These are phyloP conservation scores for Paecilomyces sp. DNA, from an alignment of 2,329 filamentous ascomycete genomes.

Conservation along the genomic window DNA sequence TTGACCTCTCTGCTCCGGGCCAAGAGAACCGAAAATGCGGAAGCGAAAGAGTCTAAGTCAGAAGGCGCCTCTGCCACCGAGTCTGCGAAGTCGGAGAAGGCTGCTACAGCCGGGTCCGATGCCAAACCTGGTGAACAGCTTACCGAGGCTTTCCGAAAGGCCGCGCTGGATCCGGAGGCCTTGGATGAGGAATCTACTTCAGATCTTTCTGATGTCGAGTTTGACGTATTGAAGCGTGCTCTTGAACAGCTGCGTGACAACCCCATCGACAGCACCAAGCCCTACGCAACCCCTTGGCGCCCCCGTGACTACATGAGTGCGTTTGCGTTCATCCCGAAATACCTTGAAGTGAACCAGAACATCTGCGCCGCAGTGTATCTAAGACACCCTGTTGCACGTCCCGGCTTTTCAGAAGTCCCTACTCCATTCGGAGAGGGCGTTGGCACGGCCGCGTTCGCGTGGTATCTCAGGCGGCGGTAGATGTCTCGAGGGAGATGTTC, in stretches of 20 bases:
- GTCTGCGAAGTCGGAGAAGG: slow-evolving; percentile 3
- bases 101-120: slow-evolving; percentile 9
- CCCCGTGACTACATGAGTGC: slow-evolving; percentile 81
- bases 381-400: slow-evolving; percentile 82
- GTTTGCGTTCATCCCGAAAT: slow-evolving; percentile 91
- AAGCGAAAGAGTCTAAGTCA: slow-evolving; percentile 10
- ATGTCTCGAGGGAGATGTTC: slow-evolving; percentile 8
- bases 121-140: slow-evolving; percentile 18
- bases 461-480: slow-evolving; percentile 81
- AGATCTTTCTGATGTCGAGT: slow-evolving; percentile 42
- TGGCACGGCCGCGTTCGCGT: slow-evolving; percentile 82
- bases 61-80: neutral
- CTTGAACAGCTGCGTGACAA: slow-evolving; percentile 64
- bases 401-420: slow-evolving; percentile 73
- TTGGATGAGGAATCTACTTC: slow-evolving; percentile 33
- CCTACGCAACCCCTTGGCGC: slow-evolving; percentile 85
- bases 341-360: slow-evolving; percentile 96
- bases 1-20: slow-evolving; percentile 45
- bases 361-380: slow-evolving; percentile 94
- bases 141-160: slow-evolving; percentile 26
- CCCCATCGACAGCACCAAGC: slow-evolving; percentile 66
- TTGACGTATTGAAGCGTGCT: slow-evolving; percentile 45
- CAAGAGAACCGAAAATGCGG: slow-evolving; percentile 21
- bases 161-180: slow-evolving; percentile 19
- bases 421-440: slow-evolving; percentile 67